Base-by-base conservation (phyloP, 2,329 filamentous ascomycete species). In the Beauveria bassiana region DNA sequence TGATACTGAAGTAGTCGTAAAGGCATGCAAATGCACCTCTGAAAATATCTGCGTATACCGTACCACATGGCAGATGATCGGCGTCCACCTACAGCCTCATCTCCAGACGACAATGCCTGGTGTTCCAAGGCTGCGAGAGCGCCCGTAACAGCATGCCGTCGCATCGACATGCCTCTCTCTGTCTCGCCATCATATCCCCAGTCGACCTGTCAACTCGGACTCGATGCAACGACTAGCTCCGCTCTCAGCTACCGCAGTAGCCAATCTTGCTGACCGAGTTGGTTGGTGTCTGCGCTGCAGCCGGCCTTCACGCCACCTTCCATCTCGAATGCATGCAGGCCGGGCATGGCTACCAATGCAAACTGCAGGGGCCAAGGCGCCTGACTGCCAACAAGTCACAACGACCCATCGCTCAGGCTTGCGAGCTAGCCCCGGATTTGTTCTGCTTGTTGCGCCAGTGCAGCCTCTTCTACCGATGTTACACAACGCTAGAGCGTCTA, bases 271-370 rank as follows among this genome's bases (percentile, higher is more conserved):
- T 57, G 42, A 26, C 54, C 28, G 45, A 58, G 34, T 16, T 42
- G 49, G 55, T 20, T 42, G 45, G 45, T 24, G 26, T 16, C 18
- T 46, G 20, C 24, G 40, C 53, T 46, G 42, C 43, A 47, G 26
- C 28, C 22, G 20, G 54, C 26, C 54, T n/a, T 46, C 16, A 59
- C 56, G 56, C 56, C 56, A 59, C 56, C 47, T 31, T 49, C 46
- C 56, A 59, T 59, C 56, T 59, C 34, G 34, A 59, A 59, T 42
- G 46, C 56, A 50, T 59, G 56, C 56, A 59, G 46, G 46, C 47
- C 49, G 46, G 56, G 9, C 56, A 59, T 42, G 47, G n/a, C 26
- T 26, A 18, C 47, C 56, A 47, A 59, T 52, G 47, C 46, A 58
- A 59, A 52, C 57, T 59, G 57, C 57, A 59, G 57, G 46, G 45